Percentiles rank a stretch among this genome's conserved stretches.
phyloP scores from a whole-genome alignment of 352 stramenopile species.

The Globisporangium nagaii region DNA sequence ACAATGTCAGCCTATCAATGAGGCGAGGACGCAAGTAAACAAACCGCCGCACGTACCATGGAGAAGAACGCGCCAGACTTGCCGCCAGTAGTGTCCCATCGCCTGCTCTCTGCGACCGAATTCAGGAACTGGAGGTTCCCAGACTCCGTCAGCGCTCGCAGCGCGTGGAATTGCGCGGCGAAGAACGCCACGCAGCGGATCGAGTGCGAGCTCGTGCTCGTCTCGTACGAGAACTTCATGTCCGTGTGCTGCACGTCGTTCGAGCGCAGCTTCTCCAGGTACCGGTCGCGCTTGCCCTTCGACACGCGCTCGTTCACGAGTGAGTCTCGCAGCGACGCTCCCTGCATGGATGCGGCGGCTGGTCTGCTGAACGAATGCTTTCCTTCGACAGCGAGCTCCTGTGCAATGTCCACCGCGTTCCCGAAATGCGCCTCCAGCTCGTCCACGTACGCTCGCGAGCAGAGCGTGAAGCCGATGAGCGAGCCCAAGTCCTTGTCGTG shows the following conservation, averaged over 20 bases:
- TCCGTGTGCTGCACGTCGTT: conserved; percentile 72
- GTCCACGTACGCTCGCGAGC: conserved; percentile 62
- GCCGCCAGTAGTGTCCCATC: conserved; percentile 71
- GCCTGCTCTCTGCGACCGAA: conserved; percentile 70
- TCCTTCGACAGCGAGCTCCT: conserved; percentile 28
- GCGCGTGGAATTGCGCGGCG: conserved; percentile 74
- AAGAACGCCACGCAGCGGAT: conserved; percentile 78
- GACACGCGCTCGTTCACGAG: conserved; percentile 10
- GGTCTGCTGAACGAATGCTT: conserved; percentile 2
- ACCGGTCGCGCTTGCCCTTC: conserved; percentile 39
- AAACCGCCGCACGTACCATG: conserved; percentile 42
- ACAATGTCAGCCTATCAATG: too few species aligned
- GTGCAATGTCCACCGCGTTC: conserved; percentile 38
- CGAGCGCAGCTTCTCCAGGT: conserved; percentile 64
- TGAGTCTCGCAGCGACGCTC: too few species aligned
- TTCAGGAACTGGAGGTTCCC: conserved; percentile 81
- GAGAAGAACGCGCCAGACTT: conserved; percentile 87
- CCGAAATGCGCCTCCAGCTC: conserved; percentile 64
- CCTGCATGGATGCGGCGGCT: too few species aligned
- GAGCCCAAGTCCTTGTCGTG: conserved; percentile 80
- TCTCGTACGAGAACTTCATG: conserved; percentile 71
- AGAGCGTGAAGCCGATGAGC: conserved; percentile 77
- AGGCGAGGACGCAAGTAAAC: too few species aligned
- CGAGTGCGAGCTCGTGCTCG: conserved; percentile 39
- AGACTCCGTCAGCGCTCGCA: conserved; percentile 55